Base-by-base conservation (phyloP, 345 rosid species). In the Citrus maxima region DNA sequence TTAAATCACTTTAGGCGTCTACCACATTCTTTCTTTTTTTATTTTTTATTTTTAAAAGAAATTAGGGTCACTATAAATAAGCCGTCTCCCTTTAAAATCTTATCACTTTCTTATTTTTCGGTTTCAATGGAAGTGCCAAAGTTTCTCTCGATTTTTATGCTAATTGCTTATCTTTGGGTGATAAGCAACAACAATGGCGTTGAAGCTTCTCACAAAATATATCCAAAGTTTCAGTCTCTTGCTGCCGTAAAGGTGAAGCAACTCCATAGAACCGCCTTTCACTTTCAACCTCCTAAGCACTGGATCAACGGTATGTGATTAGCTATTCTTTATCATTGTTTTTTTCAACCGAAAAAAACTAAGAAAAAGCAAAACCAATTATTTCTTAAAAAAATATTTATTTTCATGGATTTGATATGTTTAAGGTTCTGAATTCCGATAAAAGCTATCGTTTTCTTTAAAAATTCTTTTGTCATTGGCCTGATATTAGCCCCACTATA, bases 201-300 rank as follows among this genome's bases (percentile, higher is more conserved):
- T 6, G 81, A 87, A 62, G 88, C 91, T 5, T 87, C 89, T 32
- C 98, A 95, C 78, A 71, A 67, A 25, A 24, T 90, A 51, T 90
- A 73, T 49, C 84, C 85, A 2, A 42, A 79, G 35, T 77, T 69
- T 40, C 98, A 93, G 66, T 87, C 86, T 68, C 46, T 75, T 32
- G n/a, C 34, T 8, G 88, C 85, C 5, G 60, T 46, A 3, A 24
- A 56, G 3, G 90, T 90, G 37, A 61, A 56, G 58, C 75, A 83
- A 59, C 56, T 78, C 70, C 92, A 92, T 30, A 80, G 95, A 82
- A 88, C 98, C 14, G 92, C 77, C 7, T 95, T 74, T 80, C 98
- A 95, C 67, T 95, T 95, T 76, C 98, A 93, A 75, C 98, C 98
- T 77, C 93, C 91, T 1, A 85, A 55, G 80, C 81, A 95, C 77